phyloP scores from a whole-genome alignment of 495 filamentous ascomycete genomes.

The Tricharina praecox region DNA sequence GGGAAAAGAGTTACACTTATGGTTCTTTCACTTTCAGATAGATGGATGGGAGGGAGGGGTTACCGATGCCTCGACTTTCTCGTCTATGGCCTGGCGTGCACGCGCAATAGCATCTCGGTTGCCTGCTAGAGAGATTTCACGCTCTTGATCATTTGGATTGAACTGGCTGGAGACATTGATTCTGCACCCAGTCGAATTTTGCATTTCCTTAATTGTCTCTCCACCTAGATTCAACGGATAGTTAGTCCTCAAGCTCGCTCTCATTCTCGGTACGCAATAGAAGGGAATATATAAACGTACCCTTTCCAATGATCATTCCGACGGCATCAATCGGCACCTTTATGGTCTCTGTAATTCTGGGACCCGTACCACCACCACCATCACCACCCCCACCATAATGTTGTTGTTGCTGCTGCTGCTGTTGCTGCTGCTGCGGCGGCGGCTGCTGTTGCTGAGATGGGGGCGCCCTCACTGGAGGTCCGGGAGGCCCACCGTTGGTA shows the following conservation, averaged over 20 bases:
- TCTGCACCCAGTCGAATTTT: conserved; percentile 63
- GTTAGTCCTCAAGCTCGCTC: too few relatives aligned
- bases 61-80: conserved; percentile 76
- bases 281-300: too few relatives aligned
- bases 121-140: conserved; percentile 66
- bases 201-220: conserved; percentile 77
- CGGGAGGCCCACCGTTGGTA: conserved; percentile 38
- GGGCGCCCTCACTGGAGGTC: conserved; percentile 11
- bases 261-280: too few relatives aligned
- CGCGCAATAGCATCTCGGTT: conserved; percentile 50
- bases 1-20: conserved; percentile 7
- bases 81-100: conserved; percentile 62
- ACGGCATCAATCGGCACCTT: conserved; percentile 70
- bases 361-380: conserved; percentile 30
- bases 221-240: conserved; percentile 36
- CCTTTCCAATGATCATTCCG: conserved; percentile 82
- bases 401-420: too few relatives aligned
- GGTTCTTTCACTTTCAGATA: conserved; percentile 3
- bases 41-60: conserved; percentile 20
- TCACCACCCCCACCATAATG: conserved; percentile 22
- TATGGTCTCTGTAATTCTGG: conserved; percentile 62
- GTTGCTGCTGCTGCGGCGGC: too few relatives aligned
- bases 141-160: conserved; percentile 50
- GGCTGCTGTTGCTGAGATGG: too few relatives aligned
- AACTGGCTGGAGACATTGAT: conserved; percentile 68